Conservation (phyloP, 257 asterid species). For the Buddleja alternifolia region DNA sequence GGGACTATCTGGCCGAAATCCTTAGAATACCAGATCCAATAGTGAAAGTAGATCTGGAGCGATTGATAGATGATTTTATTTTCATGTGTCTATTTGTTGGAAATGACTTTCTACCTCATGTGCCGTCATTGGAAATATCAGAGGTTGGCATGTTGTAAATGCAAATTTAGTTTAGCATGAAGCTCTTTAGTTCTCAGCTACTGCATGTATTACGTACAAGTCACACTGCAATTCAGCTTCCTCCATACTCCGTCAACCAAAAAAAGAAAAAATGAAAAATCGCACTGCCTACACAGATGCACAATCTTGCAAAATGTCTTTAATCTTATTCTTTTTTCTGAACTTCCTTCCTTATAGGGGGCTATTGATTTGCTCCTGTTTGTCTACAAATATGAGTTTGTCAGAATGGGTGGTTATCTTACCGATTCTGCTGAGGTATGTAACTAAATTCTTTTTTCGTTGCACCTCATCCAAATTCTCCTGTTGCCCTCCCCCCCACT, state of each 20-base stretch:
- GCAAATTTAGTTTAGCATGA: conserved; percentile 23
- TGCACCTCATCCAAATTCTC: neutral
- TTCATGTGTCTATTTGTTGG: conserved; percentile 71
- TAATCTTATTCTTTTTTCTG: conserved; percentile 13
- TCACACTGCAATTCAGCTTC: conserved; percentile 17
- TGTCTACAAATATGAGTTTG: conserved; percentile 62
- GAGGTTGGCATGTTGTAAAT: conserved; percentile 52
- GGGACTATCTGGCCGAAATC: conserved; percentile 55
- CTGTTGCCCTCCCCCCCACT: neutral
- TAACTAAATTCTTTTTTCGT: neutral
- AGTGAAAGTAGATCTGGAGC: conserved; percentile 49
- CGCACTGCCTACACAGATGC: neutral
- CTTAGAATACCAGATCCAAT: conserved; percentile 47
- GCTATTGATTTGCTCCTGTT: conserved; percentile 61
- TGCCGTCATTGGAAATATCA: conserved; percentile 64
- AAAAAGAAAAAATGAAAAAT: neutral
- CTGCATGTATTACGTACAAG: neutral
- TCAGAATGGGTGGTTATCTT: conserved; percentile 66
- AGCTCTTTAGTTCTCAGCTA: conserved; percentile 9
- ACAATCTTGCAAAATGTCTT: neutral
- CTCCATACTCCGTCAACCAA: neutral
- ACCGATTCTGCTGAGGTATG: conserved; percentile 56
- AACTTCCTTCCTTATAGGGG: conserved; percentile 43
- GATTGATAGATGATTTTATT: conserved; percentile 66
- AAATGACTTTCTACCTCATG: conserved; percentile 73